Conservation (phyloP, 805 yeast species). For the Wickerhamiella lipophila region DNA sequence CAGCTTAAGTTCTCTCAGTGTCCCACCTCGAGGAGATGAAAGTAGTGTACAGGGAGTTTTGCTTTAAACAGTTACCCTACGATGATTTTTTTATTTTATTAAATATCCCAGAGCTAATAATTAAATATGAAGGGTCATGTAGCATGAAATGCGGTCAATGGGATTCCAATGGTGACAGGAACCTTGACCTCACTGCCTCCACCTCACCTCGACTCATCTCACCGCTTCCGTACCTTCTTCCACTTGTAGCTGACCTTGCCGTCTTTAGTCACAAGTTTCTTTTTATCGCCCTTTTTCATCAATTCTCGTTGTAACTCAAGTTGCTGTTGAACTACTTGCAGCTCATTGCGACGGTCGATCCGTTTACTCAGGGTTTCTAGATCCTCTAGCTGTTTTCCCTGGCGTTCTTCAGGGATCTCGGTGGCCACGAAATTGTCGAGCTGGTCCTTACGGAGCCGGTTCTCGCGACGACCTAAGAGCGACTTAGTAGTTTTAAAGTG, state of each 20-base stretch:
- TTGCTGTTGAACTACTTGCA: constrained; percentile 53
- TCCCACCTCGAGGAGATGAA: no score
- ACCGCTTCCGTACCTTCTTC: constrained; percentile 42
- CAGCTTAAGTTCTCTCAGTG: no score
- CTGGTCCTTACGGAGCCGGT: constrained; percentile 54
- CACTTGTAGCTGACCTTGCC: constrained; percentile 73
- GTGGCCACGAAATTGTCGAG: constrained; percentile 27
- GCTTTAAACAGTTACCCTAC: no score
- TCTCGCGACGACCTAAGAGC: constrained; percentile 51
- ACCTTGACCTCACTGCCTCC: no score
- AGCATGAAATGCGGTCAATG: no score
- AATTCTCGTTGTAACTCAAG: constrained; percentile 72
- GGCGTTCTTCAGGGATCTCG: constrained; percentile 8
- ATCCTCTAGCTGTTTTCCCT: constrained; percentile 46
- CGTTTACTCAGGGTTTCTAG: constrained; percentile 49
- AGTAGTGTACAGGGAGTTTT: no score
- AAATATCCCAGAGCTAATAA: no score
- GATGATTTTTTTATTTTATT: no score
- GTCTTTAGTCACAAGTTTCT: constrained; percentile 50
- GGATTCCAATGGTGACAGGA: no score
- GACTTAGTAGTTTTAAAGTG: constrained; percentile 60
- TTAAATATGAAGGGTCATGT: no score
- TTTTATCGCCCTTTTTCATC: constrained; percentile 82
- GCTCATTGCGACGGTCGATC: constrained; percentile 55
- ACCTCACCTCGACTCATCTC: no score